Percentiles rank a stretch among this genome's conserved stretches.
phyloP scores from a whole-genome alignment of 1,284 basidiomycete species.

The Cutaneotrichosporon cavernicola region DNA sequence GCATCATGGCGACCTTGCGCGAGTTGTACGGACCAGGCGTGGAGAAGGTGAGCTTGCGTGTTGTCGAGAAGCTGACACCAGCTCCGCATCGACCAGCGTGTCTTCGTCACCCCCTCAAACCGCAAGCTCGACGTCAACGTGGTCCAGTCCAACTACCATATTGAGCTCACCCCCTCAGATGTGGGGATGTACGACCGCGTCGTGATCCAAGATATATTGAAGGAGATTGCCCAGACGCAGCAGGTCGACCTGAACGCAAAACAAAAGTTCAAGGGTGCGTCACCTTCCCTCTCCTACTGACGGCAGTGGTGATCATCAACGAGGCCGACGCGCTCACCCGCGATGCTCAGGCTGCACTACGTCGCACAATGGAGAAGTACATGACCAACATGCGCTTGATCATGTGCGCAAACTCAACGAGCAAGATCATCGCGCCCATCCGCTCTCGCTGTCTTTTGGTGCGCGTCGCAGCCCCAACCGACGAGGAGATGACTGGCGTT shows the following conservation, averaged over 20 bases:
- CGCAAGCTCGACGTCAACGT: constrained; percentile 95
- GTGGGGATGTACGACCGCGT: constrained; percentile 94
- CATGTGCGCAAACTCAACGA: constrained; percentile 95
- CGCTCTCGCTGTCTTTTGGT: constrained; percentile 91
- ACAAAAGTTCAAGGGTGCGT: constrained; percentile 89
- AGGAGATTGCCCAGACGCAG: constrained; percentile 98
- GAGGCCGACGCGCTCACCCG: constrained; percentile 92
- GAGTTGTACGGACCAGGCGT: constrained; percentile 89
- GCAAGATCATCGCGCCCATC: constrained; percentile 95
- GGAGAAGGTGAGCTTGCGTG: constrained; percentile 67
- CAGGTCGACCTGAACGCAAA: constrained; percentile 95
- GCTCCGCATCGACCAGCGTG: constrained; percentile 97
- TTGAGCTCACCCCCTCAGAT: constrained; percentile 98
- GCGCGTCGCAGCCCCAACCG: constrained; percentile 82
- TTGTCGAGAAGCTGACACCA: constrained; percentile 47
- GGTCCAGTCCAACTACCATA: constrained; percentile 95
- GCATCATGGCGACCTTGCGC: constrained; percentile 83
- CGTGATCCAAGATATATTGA: constrained; percentile 94
- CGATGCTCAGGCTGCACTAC: constrained; percentile 94
- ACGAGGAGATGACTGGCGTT: constrained; percentile 79
- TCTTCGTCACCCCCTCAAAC: constrained; percentile 91
- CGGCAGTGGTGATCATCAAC: constrained; percentile 90
- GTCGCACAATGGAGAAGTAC: constrained; percentile 99
- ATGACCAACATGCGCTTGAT: constrained; percentile 97
- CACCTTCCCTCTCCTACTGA: neutral